phyloP scores from a whole-genome alignment of 78 protist genomes.

The Chrysochromulina tobinii region DNA sequence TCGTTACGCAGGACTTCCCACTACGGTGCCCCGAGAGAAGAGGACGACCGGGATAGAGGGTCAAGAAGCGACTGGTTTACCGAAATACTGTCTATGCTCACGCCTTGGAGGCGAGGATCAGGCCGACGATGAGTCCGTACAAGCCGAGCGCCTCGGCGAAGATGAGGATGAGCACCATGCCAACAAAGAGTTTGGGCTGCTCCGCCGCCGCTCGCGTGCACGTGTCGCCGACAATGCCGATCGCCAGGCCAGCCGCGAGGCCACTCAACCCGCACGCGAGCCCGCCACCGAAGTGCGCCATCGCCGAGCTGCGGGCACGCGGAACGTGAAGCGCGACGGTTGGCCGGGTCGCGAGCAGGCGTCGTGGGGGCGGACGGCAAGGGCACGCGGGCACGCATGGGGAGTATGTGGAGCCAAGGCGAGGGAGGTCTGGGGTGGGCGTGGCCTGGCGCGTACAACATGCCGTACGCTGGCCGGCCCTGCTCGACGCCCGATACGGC shows the following conservation, averaged over 20 bases:
- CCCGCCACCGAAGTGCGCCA: conserved; percentile 70
- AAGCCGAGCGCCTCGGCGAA: conserved; percentile 65
- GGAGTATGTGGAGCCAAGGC: too few species aligned
- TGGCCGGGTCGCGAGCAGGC: too few species aligned
- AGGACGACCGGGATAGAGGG: too few species aligned
- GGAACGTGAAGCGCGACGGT: background rate
- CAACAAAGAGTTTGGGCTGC: conserved; percentile 75
- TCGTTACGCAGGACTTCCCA: too few species aligned
- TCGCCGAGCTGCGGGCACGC: conserved; percentile 25
- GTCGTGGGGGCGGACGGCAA: too few species aligned
- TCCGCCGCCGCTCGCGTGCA: conserved; percentile 86
- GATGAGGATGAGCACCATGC: conserved; percentile 57
- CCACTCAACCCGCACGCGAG: conserved; percentile 76
- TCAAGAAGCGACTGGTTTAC: too few species aligned
- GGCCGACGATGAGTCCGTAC: conserved; percentile 90
- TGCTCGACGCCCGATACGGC: background rate
- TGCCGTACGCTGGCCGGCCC: too few species aligned
- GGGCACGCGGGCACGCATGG: too few species aligned
- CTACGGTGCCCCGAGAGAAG: too few species aligned
- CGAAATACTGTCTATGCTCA: too few species aligned
- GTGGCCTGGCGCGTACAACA: too few species aligned
- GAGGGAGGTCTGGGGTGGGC: too few species aligned
- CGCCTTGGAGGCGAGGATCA: conserved; percentile 52
- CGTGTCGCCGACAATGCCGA: conserved; percentile 94
- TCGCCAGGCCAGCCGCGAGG: conserved; percentile 93